These are phyloP conservation scores for Colletotrichum neosansevieriae DNA, from an alignment of 2,329 filamentous ascomycete genomes.

Conservation along the genomic window DNA sequence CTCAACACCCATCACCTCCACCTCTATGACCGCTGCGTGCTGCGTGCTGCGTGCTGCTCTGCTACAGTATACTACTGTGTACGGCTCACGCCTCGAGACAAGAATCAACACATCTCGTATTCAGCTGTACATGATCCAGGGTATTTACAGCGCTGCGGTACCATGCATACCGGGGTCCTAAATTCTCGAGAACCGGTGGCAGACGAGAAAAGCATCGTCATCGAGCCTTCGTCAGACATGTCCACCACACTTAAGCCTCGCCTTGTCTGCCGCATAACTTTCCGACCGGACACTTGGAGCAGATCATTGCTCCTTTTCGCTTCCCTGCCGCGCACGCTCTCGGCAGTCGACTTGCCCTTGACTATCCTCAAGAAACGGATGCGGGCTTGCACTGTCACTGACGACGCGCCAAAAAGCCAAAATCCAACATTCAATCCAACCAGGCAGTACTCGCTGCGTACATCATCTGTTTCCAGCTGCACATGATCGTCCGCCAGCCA, in stretches of 20 bases:
- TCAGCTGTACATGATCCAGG: no score
- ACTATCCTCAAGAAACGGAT: neutral
- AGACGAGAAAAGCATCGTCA: neutral
- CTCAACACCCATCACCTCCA: no score
- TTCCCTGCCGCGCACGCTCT: slow-evolving; percentile 9
- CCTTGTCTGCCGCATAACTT: neutral
- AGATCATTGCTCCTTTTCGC: slow-evolving; percentile 31
- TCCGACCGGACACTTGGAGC: neutral
- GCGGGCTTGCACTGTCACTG: neutral
- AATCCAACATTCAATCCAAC: no score
- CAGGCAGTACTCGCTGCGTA: neutral
- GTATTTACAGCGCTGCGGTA: no score
- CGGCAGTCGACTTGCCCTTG: neutral
- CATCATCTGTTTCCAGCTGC: slow-evolving; percentile 2
- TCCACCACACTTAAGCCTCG: neutral
- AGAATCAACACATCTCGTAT: no score
- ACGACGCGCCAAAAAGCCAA: slow-evolving; percentile 3
- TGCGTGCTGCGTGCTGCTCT: no score
- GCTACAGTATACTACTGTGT: no score
- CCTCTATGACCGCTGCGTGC: no score
- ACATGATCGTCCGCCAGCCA: slow-evolving; percentile 18
- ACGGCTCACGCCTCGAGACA: no score
- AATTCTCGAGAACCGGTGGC: no score
- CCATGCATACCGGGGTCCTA: no score
- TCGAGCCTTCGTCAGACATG: neutral